Percentiles rank a stretch among this genome's conserved stretches.
phyloP scores from a whole-genome alignment of 2,329 filamentous ascomycete species.

The Rhytidhysteron rufulum region DNA sequence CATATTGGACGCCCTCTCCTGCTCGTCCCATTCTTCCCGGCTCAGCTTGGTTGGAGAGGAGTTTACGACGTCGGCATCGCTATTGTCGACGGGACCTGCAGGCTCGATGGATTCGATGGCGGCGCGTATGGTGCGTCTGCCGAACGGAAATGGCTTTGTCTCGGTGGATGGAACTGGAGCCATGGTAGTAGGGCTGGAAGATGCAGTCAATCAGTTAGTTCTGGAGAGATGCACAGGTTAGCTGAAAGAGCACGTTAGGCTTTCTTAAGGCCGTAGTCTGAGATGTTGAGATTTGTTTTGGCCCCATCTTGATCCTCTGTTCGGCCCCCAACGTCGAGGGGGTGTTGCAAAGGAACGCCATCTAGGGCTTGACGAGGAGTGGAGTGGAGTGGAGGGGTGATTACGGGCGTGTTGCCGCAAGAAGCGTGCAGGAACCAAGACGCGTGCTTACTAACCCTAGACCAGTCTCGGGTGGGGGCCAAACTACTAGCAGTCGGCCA shows the following conservation, averaged over 20 bases:
- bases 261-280: too few relatives aligned
- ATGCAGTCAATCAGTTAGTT: neutral
- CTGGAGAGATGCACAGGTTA: too few relatives aligned
- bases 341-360: slow-evolving; percentile 8
- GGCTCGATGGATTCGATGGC: slow-evolving; percentile 3
- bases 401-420: too few relatives aligned
- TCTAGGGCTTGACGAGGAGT: slow-evolving; percentile 9
- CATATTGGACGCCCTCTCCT: slow-evolving; percentile 20
- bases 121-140: slow-evolving; percentile 1
- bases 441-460: too few relatives aligned
- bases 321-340: slow-evolving; percentile 19
- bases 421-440: too few relatives aligned
- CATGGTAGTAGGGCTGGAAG: neutral
- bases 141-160: neutral
- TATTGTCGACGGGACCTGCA: neutral
- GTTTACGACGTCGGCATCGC: neutral
- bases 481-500: too few relatives aligned
- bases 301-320: slow-evolving; percentile 12
- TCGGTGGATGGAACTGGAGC: neutral
- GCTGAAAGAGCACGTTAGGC: too few relatives aligned
- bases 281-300: slow-evolving; percentile 8
- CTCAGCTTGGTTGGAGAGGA: slow-evolving; percentile 4
- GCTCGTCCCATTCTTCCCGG: slow-evolving; percentile 12
- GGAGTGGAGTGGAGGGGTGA: too few relatives aligned
- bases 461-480: too few relatives aligned